phyloP scores from a whole-genome alignment of 495 filamentous ascomycete genomes.

The Lophium mytilinum region DNA sequence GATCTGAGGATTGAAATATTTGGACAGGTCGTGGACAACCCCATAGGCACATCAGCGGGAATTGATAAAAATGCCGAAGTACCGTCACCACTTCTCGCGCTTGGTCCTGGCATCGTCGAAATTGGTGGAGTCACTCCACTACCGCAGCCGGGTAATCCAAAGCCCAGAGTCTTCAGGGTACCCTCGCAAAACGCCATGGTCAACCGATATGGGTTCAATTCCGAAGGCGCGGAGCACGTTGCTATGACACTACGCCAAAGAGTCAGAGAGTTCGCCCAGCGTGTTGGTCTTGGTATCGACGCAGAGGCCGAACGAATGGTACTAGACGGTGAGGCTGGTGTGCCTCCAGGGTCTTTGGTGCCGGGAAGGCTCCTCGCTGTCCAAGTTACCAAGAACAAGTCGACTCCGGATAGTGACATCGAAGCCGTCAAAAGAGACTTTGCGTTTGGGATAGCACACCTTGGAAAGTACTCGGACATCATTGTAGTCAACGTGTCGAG shows the following conservation, averaged over 20 bases:
- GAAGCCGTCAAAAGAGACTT: constrained; percentile 79
- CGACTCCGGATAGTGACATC: constrained; percentile 74
- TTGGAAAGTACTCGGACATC: constrained; percentile 85
- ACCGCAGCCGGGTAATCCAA: constrained; percentile 78
- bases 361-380: constrained; percentile 73
- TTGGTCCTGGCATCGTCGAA: constrained; percentile 79
- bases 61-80: constrained; percentile 91
- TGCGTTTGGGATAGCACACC: constrained; percentile 69
- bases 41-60: constrained; percentile 84
- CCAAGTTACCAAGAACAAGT: constrained; percentile 97
- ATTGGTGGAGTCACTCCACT: constrained; percentile 82
- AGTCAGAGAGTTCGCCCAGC: constrained; percentile 65
- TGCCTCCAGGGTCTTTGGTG: constrained; percentile 63
- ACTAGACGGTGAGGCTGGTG: constrained; percentile 58
- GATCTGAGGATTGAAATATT: constrained; percentile 59
- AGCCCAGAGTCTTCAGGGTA: constrained; percentile 80
- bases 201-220: constrained; percentile 94
- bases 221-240: constrained; percentile 77
- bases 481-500: constrained; percentile 94
- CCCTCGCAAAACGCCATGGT: constrained; percentile 75
- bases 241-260: constrained; percentile 70
- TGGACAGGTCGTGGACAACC: constrained; percentile 68
- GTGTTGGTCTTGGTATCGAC: constrained; percentile 54
- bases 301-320: constrained; percentile 60
- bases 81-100: constrained; percentile 68